Evolutionary conservation across 768 basidiomycete genomes (phyloP), one percentile per base, ranked within the genome.

Genomic region (Mrakia blollopis): DNA sequence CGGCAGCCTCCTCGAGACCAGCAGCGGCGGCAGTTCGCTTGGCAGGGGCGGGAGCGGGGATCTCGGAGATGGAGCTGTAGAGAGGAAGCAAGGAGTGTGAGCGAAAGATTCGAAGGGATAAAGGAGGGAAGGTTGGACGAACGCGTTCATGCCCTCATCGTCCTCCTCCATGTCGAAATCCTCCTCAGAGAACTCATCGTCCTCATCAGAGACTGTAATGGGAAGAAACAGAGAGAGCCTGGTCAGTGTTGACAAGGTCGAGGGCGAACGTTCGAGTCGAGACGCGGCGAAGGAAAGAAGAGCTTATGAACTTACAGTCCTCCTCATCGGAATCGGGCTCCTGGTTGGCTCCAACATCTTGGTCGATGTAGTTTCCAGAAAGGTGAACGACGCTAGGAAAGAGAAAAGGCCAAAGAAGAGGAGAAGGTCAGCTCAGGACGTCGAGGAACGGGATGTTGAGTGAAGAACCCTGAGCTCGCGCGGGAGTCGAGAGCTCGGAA

Each of bases 271-370:
- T 37, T 44, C 6, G 37, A 70, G 35, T n/a, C 54, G 41, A 8
- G 52, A 50, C 47, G 47, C 47, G 47, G 18, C 54, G 72, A 37
- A 8, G 23, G 5, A 13, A 39, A 69, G 35, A 69, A 13, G n/a
- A 11, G 16, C 21, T n/a, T n/a, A 18, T 3, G 32, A 8, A 68
- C 75, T 60, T 47, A 76, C 75, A 76, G 80, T 93, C 86, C 81
- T 93, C 92, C 84, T 90, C 90, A 73, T 93, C 89, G 76, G 91
- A 90, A 54, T 86, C 87, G n/a, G 92, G 86, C 80, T 89, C 89
- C n/a, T 83, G 81, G 72, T 89, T 88, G 60, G 76, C 67, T 16
- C 79, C 79, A n/a, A 28, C 57, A 73, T 76, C 78, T 80, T 85
- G 84, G 78, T 81, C 88, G 82, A 94, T 88, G 83, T 93, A 94